These are phyloP conservation scores for Neurospora intermedia DNA, from an alignment of 495 filamentous ascomycete genomes.

Conservation along the genomic window DNA sequence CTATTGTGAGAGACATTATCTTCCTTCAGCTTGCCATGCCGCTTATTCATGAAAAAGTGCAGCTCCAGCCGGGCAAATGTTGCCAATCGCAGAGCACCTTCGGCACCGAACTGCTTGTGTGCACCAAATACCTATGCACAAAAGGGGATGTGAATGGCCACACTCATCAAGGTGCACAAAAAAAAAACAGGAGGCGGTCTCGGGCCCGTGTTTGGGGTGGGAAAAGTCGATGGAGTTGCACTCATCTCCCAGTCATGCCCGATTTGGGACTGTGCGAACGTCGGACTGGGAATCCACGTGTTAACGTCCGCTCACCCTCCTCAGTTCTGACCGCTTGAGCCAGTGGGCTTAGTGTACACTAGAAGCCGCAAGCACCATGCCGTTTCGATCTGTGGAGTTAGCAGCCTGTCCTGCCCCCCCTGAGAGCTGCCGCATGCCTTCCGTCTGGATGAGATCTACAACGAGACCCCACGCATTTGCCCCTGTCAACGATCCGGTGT, in stretches of 20 bases:
- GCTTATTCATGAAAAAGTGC: neutral
- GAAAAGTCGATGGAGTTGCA: neutral
- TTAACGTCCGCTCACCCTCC: neutral
- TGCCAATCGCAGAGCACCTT: neutral
- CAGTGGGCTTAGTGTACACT: neutral
- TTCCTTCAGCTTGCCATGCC: neutral
- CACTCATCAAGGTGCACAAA: neutral
- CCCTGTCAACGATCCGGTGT: neutral
- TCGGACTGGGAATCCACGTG: neutral
- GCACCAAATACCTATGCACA: neutral
- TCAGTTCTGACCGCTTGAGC: neutral
- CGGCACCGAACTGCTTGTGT: slow-evolving; percentile 5
- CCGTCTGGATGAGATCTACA: neutral
- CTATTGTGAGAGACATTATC: neutral
- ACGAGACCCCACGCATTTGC: neutral
- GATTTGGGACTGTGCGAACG: neutral
- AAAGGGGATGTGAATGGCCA: neutral
- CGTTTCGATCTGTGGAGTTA: neutral
- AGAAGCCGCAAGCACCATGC: neutral
- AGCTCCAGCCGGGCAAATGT: neutral
- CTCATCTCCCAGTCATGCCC: neutral
- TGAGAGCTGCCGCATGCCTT: neutral
- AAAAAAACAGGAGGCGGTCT: neutral
- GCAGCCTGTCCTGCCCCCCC: neutral
- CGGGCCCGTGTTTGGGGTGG: neutral